Base-by-base conservation (phyloP, 1,139 yeast species). In the Suhomyces anneliseae region DNA sequence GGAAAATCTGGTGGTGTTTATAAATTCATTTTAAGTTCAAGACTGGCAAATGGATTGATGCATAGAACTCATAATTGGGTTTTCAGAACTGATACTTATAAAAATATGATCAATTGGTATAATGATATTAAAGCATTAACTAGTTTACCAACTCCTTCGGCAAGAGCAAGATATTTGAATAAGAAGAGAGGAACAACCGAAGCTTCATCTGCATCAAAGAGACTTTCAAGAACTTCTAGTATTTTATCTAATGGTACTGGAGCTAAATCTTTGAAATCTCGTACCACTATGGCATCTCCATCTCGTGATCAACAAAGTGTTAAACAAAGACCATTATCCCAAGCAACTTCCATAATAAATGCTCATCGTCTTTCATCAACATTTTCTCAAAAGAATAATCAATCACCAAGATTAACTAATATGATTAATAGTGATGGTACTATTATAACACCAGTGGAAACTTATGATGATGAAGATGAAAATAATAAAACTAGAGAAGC, bases 61-160 rank as follows among this genome's bases (percentile, higher is more conserved):
- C 87, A 86, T 55, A 79, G 90, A 60, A 88, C 90, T 44, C 97
- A 92, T 68, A 90, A 90, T 60, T 90, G 95, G 90, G 96, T 90
- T 9, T 92, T 93, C 70, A 78, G 96, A 58, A 85, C 95, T 26
- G 92, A 87, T 60, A 80, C 86, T 40, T 87, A 87, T 59, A 85
- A 83, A 40, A 72, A 79, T 42, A 87, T 90, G 92, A 82, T 86
- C 60, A 80, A 77, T 27, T 93, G 99, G 99, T 89, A 81, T 65
- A 79, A 80, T 53, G 95, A 88, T 61, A 75, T 92, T 54, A 83
- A 83, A 59, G 74, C 74, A 38, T 72, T 90, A 58, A 87, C 90
- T 8, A 67, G 72, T 34, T 70, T 85, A 55, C 72, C 82, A 14
- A 76, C 79, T 6, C 85, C 89, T 3, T 65, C 78, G 8, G 72